Evolutionary conservation across 2,329 filamentous ascomycete genomes (phyloP).

Genomic region (Niveomyces coronatus): DNA sequence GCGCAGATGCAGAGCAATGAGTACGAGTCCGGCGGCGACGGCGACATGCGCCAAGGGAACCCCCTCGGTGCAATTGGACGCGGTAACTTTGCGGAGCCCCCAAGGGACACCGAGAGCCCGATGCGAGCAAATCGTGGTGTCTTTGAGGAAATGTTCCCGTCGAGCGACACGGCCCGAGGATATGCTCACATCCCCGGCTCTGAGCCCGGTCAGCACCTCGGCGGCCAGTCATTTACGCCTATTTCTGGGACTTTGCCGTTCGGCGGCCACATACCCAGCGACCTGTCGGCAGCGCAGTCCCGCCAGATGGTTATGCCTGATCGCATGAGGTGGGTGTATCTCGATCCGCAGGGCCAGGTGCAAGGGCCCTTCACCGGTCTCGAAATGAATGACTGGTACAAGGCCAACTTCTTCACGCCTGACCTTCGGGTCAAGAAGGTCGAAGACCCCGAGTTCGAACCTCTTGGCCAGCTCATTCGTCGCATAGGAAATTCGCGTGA

Average conservation of each 20-base stretch:
- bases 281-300: slow-evolving; percentile 56
- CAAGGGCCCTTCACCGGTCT: slow-evolving; percentile 93
- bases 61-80: slow-evolving; percentile 60
- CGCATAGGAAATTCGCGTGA: slow-evolving; percentile 96
- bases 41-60: slow-evolving; percentile 49
- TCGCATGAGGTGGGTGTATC: slow-evolving; percentile 96
- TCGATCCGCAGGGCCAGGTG: slow-evolving; percentile 83
- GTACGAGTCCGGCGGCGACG: slow-evolving; percentile 50
- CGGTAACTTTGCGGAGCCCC: slow-evolving; percentile 41
- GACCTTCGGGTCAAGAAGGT: slow-evolving; percentile 91
- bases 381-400: slow-evolving; percentile 99
- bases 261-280: slow-evolving; percentile 24
- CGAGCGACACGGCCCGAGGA: slow-evolving; percentile 17
- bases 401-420: slow-evolving; percentile 92
- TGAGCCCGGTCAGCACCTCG: neutral
- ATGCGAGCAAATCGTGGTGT: slow-evolving; percentile 43
- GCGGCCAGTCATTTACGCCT: slow-evolving; percentile 24
- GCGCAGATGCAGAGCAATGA: slow-evolving; percentile 75
- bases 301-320: slow-evolving; percentile 99
- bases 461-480: slow-evolving; percentile 84
- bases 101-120: slow-evolving; percentile 49
- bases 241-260: slow-evolving; percentile 25
- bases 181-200: slow-evolving; percentile 21
- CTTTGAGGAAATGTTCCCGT: slow-evolving; percentile 45
- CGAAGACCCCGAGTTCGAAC: slow-evolving; percentile 90